Conservation (phyloP, 257 asterid species). For the Leonotis leonurus region DNA sequence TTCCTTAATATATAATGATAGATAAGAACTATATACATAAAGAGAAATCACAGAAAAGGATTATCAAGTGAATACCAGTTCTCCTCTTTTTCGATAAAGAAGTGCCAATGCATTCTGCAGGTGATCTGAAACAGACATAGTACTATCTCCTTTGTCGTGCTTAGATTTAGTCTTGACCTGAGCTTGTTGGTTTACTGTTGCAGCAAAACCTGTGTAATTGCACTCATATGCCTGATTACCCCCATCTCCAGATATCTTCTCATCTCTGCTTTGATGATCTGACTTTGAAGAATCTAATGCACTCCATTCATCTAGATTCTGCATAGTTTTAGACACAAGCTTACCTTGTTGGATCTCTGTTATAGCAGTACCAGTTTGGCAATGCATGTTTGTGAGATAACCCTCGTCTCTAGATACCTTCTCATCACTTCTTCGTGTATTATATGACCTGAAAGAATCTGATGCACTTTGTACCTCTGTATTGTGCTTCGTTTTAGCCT, state of each 20-base stretch:
- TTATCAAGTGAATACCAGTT: conserved; percentile 38
- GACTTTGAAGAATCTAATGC: conserved; percentile 5
- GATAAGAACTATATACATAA: not conserved
- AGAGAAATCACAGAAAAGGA: not conserved
- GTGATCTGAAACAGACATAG: conserved; percentile 26
- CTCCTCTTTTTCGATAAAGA: conserved; percentile 31
- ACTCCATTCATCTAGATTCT: not conserved
- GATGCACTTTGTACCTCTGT: not conserved
- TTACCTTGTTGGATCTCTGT: conserved; percentile 12
- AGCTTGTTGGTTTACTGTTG: conserved; percentile 12
- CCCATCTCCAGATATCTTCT: conserved; percentile 15
- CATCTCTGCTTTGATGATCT: conserved; percentile 1
- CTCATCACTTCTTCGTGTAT: conserved; percentile 4
- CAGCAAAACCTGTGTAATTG: conserved; percentile 12
- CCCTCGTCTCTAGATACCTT: conserved; percentile 18
- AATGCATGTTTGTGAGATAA: not conserved
- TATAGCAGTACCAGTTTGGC: conserved; percentile 7
- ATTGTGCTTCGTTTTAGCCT: not conserved
- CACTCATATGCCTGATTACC: conserved; percentile 4
- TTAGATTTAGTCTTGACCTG: conserved; percentile 8
- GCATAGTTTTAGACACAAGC: conserved; percentile 14
- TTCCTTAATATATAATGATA: not conserved
- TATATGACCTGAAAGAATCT: conserved; percentile 2
- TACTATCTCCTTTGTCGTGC: conserved; percentile 9
- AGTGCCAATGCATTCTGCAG: conserved; percentile 34